Percentiles rank a stretch among this genome's conserved stretches.
Conservation (phyloP, 2,329 filamentous ascomycete genomes). For the Ophiosphaerella korrae region DNA sequence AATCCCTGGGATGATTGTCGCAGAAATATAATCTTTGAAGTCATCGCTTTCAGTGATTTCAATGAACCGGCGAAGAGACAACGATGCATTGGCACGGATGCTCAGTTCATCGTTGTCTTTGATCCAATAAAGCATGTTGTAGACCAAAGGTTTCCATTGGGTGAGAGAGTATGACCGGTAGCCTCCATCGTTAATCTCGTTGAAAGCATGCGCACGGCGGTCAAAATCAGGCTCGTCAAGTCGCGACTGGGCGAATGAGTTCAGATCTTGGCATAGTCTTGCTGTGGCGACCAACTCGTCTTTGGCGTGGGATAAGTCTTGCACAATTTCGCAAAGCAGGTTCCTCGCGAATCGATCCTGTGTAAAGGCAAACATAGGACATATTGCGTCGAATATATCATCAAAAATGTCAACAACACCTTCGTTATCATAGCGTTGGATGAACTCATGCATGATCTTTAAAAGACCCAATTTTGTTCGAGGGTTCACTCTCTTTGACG, state of each 20-base stretch:
- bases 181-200: constrained; percentile 67
- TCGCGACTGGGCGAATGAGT: constrained; percentile 73
- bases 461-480: constrained; percentile 82
- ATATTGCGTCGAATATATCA: constrained; percentile 73
- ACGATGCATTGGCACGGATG: constrained; percentile 81
- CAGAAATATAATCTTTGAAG: constrained; percentile 65
- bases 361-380: constrained; percentile 88
- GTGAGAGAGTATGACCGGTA: constrained; percentile 65
- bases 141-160: constrained; percentile 86
- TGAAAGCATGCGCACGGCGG: constrained; percentile 77
- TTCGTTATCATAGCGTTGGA: constrained; percentile 66
- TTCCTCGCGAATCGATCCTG: constrained; percentile 78
- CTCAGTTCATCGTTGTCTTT: constrained; percentile 86
- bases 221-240: constrained; percentile 91
- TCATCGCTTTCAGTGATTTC: constrained; percentile 57
- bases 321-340: constrained; percentile 73
- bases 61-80: constrained; percentile 78
- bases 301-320: constrained; percentile 71
- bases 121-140: constrained; percentile 89
- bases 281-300: constrained; percentile 66
- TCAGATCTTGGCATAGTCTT: constrained; percentile 75
- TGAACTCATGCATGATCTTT: constrained; percentile 78
- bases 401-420: constrained; percentile 64
- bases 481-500: constrained; percentile 80
- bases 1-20: constrained; percentile 74